Evolutionary conservation across 306 rosid species (phyloP), one percentile per base, ranked within the genome.

Genomic region (Lagenaria siceraria): DNA sequence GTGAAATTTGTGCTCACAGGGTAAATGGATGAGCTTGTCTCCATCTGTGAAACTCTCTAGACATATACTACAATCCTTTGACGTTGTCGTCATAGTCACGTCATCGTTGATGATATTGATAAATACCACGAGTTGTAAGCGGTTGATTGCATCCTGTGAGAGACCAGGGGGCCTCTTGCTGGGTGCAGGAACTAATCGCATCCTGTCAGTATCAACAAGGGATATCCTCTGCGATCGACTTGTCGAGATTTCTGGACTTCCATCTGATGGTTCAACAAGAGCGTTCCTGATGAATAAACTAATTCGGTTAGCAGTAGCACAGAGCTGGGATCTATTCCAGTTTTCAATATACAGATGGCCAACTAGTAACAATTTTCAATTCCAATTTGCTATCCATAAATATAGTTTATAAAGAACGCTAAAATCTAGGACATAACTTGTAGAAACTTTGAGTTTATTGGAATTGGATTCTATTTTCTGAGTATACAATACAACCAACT

Each of bases 1-100:
- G 79, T 94, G 98, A 78, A 94, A 91, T 77, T 84, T 85, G 82
- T 94, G 98, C 6, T 76, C 87, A 82, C 98, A 94, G 4, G 90
- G 89, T 85, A 94, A 81, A 78, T 74, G 78, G 77, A 85, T 81
- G 74, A 94, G 90, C 61, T 79, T 59, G 29, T 94, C 96, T 58
- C 96, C 97, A 22, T 78, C 87, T 11, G 36, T 18, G 70, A 88
- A 91, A 84, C 85, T 81, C 82, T 94, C 98, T 79, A 94, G 85
- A 80, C 97, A 94, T 87, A 94, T 91, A 79, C 97, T 81, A 83
- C 98, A 94, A 31, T 94, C 98, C 42, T 42, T 78, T 11, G 85
- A 70, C 40, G 77, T 78, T 53, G 77, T 79, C 66, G 84, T 77
- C 46, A 64, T 89, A 31, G 48, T 75, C 40, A 5, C 10, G 53